Evolutionary conservation across 2,329 filamentous ascomycete genomes (phyloP).

Genomic region (Penicillium sp.): DNA sequence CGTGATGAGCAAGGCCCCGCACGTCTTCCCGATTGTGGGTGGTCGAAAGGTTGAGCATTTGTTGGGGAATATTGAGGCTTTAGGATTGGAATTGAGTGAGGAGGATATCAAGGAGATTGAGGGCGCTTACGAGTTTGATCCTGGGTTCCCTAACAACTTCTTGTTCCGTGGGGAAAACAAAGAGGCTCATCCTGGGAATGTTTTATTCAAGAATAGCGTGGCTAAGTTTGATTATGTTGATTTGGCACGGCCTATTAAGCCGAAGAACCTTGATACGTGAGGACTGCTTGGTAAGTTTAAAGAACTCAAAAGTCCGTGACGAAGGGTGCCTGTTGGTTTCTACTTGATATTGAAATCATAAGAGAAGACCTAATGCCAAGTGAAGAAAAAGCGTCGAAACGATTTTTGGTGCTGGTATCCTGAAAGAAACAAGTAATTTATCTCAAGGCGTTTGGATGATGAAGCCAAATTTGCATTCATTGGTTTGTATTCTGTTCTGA

Average conservation of each 20-base stretch:
- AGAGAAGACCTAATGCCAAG: not conserved
- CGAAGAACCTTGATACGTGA: constrained; percentile 18
- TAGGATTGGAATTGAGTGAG: constrained; percentile 55
- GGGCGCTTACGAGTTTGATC: constrained; percentile 55
- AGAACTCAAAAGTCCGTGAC: not conserved
- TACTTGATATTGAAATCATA: too few species aligned
- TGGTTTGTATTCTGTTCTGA: not conserved
- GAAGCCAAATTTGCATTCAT: not conserved
- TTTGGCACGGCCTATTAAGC: constrained; percentile 13
- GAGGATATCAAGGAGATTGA: constrained; percentile 62
- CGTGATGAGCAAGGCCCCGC: constrained; percentile 55
- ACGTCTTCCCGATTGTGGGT: constrained; percentile 60
- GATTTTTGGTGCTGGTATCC: not conserved
- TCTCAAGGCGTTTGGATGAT: not conserved
- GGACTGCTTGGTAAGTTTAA: not conserved
- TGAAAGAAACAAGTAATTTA: not conserved
- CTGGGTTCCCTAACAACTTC: constrained; percentile 35
- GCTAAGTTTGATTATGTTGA: constrained; percentile 23
- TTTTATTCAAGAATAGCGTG: constrained; percentile 9
- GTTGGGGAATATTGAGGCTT: constrained; percentile 59
- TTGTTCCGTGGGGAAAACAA: constrained; percentile 11
- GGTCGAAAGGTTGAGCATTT: constrained; percentile 58
- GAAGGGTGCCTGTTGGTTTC: not conserved
- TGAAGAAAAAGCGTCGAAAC: not conserved
- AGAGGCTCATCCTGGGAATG: constrained; percentile 18